phyloP scores from a whole-genome alignment of 192 early-diverging fungal genomes.

The Lunasporangiospora selenospora region DNA sequence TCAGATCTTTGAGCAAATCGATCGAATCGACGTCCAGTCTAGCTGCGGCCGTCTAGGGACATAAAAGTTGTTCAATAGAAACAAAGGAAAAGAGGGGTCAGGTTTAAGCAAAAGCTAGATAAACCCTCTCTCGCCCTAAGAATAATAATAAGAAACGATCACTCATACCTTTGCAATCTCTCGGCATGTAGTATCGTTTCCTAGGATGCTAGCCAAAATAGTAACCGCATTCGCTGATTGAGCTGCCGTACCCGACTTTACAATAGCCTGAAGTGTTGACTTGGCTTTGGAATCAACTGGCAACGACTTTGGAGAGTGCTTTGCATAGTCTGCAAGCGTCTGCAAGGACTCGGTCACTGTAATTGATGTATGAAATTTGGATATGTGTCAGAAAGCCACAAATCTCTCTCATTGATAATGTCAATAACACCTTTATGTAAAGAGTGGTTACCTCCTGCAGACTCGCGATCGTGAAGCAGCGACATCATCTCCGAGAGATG shows the following conservation, averaged over 20 bases:
- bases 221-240: constrained; percentile 79
- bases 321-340: constrained; percentile 77
- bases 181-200: constrained; percentile 53
- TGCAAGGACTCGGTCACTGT: constrained; percentile 61
- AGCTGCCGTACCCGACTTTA: constrained; percentile 52
- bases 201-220: constrained; percentile 67
- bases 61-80: not conserved
- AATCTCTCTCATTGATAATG: too few species aligned
- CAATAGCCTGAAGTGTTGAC: constrained; percentile 19
- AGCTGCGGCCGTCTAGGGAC: constrained; percentile 14
- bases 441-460: constrained; percentile 46
- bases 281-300: constrained; percentile 43
- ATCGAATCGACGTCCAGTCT: constrained; percentile 30
- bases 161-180: constrained; percentile 56
- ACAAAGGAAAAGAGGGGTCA: not conserved
- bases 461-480: constrained; percentile 51
- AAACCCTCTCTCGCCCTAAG: too few species aligned
- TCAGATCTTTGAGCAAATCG: constrained; percentile 52
- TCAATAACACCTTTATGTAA: not conserved
- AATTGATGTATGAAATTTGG: not conserved
- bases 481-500: constrained; percentile 57
- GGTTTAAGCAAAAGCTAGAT: too few species aligned
- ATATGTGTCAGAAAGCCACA: too few species aligned
- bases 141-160: constrained; percentile 1
- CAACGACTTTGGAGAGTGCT: constrained; percentile 61